Evolutionary conservation across 169 alveolate genomes (phyloP), one percentile per base, ranked within the genome.

Genomic region (Plasmodium coatneyi): DNA sequence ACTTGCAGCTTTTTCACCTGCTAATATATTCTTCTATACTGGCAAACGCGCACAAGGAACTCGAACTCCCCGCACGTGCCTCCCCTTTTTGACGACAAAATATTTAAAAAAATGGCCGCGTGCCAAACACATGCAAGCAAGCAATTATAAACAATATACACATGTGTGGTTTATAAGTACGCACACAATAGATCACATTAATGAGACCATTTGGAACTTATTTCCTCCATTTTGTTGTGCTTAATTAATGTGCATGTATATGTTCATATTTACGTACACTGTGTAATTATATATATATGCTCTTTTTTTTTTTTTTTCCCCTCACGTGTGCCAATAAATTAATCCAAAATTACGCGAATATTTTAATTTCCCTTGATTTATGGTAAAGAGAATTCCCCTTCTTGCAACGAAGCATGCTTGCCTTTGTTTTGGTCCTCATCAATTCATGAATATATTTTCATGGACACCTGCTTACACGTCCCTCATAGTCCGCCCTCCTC

Each of bases 141-240:
- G 76, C 14, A 41, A 66, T 25, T 66, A 28, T 66, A 66, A 66
- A 66, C 36, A 66, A 9, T 49, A 49, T 14, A 49, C 76, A 66
- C 76, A 66, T 66, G 36, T 66, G 30, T 25, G 41, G 36, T 66
- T 25, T 28, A 66, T 66, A 66, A 25, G 30, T 66, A 66, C 36
- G 22, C 30, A 66, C 76, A 9, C 32, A 66, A 19, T 66, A 28
- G 76, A 28, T 66, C 30, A 66, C 76, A 22, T 66, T 66, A 25
- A 66, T 66, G 36, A 66, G 76, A 32, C 14, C 36, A 14, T 66
- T 25, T 22, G 5, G 76, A 28, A 66, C 14, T 66, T 66, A 6
- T 66, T n/a, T 66, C n/a, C n/a, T 25, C 36, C 76, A 6, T 66
- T 66, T 66, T 66, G 76, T 66, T 66, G 76, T 28, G 76, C 76